These are phyloP conservation scores for Copromyces sp. DNA, from an alignment of 495 filamentous ascomycete genomes.

Conservation along the genomic window DNA sequence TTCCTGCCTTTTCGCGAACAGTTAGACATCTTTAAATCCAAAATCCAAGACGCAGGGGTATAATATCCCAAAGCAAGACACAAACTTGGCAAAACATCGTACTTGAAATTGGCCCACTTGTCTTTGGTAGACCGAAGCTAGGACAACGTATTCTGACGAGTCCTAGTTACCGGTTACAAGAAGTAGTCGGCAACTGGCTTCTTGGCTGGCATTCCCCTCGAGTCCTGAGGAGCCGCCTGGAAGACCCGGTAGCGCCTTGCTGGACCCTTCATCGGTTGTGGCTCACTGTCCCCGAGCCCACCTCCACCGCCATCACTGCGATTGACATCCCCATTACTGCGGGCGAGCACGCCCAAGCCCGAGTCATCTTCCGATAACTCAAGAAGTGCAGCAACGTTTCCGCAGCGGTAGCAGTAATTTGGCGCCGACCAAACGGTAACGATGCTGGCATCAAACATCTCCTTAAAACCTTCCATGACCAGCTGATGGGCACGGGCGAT, in stretches of 20 bases:
- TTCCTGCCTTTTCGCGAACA: neutral
- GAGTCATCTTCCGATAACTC: slow-evolving; percentile 82
- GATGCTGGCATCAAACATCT: slow-evolving; percentile 93
- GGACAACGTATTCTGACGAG: neutral
- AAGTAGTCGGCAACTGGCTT: slow-evolving; percentile 98
- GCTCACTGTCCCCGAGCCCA: slow-evolving; percentile 10
- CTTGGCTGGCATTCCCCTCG: slow-evolving; percentile 96
- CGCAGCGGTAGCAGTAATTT: slow-evolving; percentile 97
- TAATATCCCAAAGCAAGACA: neutral
- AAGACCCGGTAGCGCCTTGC: slow-evolving; percentile 91
- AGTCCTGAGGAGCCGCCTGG: slow-evolving; percentile 93
- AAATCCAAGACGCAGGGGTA: neutral
- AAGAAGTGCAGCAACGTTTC: slow-evolving; percentile 90
- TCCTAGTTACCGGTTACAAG: slow-evolving; percentile 33
- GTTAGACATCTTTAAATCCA: neutral
- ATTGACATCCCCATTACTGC: slow-evolving; percentile 72
- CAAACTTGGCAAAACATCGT: neutral
- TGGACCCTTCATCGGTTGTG: slow-evolving; percentile 48
- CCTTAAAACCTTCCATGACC: slow-evolving; percentile 99
- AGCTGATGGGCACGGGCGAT: slow-evolving; percentile 94
- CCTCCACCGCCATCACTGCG: slow-evolving; percentile 32
- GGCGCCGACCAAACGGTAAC: slow-evolving; percentile 97
- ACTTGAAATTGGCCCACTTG: neutral
- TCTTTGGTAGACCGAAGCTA: neutral
- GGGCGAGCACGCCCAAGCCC: slow-evolving; percentile 60